A percentile compares a stretch with the other conserved stretches of the same genome.
Conservation (phyloP, 129 eudicot genomes). For the Pseudognaphalium luteoalbum region DNA sequence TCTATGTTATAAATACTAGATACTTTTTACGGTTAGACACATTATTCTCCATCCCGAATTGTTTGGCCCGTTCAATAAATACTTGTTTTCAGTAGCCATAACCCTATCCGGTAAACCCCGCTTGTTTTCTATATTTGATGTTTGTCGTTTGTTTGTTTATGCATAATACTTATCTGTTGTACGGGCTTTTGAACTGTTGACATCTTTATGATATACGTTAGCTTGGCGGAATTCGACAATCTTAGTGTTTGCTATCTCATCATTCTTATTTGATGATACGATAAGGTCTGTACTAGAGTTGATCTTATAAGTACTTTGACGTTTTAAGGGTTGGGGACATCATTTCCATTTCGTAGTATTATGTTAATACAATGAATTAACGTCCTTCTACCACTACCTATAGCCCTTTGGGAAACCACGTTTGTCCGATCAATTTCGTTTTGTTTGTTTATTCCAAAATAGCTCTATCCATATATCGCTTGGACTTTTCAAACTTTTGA, state of each 20-base stretch:
- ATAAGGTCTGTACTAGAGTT: neutral
- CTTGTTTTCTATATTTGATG: neutral
- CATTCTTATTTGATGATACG: too few relatives aligned
- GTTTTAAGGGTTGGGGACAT: neutral
- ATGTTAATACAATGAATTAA: neutral
- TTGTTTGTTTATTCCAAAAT: neutral
- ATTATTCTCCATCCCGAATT: slow-evolving; percentile 5
- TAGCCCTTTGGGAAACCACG: neutral
- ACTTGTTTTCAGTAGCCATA: neutral
- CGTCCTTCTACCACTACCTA: too few relatives aligned
- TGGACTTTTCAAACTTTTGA: slow-evolving; percentile 7
- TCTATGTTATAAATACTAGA: neutral
- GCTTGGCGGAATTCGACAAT: too few relatives aligned
- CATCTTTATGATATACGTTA: too few relatives aligned
- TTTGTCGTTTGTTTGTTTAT: neutral
- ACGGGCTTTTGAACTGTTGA: too few relatives aligned
- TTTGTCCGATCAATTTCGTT: neutral
- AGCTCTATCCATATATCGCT: neutral
- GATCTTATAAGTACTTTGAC: neutral
- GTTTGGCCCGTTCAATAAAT: neutral
- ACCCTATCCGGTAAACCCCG: neutral
- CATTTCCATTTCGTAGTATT: neutral
- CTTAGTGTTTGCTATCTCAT: too few relatives aligned
- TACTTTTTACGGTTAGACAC: slow-evolving; percentile 7
- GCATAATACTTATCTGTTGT: neutral